Base-by-base conservation (phyloP, 352 stramenopile genomes). In the Blastocystis hominis region DNA sequence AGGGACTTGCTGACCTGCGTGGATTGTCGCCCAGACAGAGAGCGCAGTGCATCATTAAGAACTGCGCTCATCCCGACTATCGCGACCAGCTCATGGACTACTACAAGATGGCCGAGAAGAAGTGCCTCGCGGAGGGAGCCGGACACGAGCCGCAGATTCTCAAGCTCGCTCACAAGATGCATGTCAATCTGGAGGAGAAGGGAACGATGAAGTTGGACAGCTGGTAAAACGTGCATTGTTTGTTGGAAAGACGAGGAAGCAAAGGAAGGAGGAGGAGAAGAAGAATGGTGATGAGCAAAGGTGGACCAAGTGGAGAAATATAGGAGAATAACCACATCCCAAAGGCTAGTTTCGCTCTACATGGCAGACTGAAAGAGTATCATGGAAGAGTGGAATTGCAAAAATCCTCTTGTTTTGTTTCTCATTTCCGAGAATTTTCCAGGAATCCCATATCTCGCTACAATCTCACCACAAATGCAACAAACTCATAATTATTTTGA, bases 41-140 rank as follows among this genome's bases (percentile, higher is more conserved):
- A 10, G 76, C 76, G 42, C 76, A 86, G 63, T 77, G 34, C 36
- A 86, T 86, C 63, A 86, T 86, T n/a, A 86, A 86, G 76, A 86
- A 72, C 63, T 86, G 76, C 42, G 76, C 56, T 70, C 76, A 86
- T 86, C 76, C 76, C 53, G 76, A 86, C 30, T 86, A 86, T 42
- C 78, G 77, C 53, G 76, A 86, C 47, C 76, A 86, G 63, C 61
- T 86, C 36, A 72, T 75, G 40, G 76, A 86, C 36, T 86, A 86
- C 53, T 86, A 86, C 63, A 86, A 86, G 76, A 86, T 86, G 76
- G 76, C 76, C 30, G 76, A 86, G 63, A 86, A 86, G 76, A 75
- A 86, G 63, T 86, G 76, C 63, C n/a, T 86, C 13, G 76, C 76
- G n/a, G 63, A 34, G 9, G 63, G 63, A 62, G 76, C 76, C 3